Conservation (phyloP, 352 stramenopile genomes). For the Pythium oligandrum region DNA sequence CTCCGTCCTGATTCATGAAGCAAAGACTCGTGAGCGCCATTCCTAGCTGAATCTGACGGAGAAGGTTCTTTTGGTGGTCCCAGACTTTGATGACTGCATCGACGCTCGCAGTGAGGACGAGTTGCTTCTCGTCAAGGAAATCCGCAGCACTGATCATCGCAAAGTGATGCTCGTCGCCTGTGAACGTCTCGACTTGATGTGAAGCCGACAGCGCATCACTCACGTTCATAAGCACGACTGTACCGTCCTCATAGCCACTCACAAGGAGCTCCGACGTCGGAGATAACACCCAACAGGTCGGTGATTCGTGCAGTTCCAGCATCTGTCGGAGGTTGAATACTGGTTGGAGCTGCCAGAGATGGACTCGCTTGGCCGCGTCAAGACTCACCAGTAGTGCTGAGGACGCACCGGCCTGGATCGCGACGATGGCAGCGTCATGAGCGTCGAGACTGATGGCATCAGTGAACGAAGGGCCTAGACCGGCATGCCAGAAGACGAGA, state of each 20-base stretch:
- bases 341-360: slow-evolving; percentile 59
- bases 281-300: slow-evolving; percentile 48
- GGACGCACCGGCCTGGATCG: slow-evolving; percentile 32
- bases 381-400: slow-evolving; percentile 55
- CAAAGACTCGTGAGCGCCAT: slow-evolving; percentile 57
- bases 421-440: slow-evolving; percentile 43
- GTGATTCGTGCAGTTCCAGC: slow-evolving; percentile 39
- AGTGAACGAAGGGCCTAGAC: slow-evolving; percentile 27
- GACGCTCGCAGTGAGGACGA: slow-evolving; percentile 61
- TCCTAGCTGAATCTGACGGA: slow-evolving; percentile 53
- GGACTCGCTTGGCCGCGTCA: slow-evolving; percentile 31
- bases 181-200: slow-evolving; percentile 29
- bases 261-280: slow-evolving; percentile 49
- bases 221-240: slow-evolving; percentile 44
- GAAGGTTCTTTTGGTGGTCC: slow-evolving; percentile 50
- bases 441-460: slow-evolving; percentile 48
- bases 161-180: slow-evolving; percentile 42
- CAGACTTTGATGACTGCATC: slow-evolving; percentile 71
- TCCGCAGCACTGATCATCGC: slow-evolving; percentile 57
- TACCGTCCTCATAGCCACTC: slow-evolving; percentile 57
- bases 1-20: slow-evolving; percentile 61
- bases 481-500: slow-evolving; percentile 69
- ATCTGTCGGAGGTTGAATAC: slow-evolving; percentile 47
- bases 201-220: slow-evolving; percentile 15
- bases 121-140: slow-evolving; percentile 50